These are phyloP conservation scores for Lycium ferocissimum DNA, from an alignment of 257 asterid species.

Conservation along the genomic window DNA sequence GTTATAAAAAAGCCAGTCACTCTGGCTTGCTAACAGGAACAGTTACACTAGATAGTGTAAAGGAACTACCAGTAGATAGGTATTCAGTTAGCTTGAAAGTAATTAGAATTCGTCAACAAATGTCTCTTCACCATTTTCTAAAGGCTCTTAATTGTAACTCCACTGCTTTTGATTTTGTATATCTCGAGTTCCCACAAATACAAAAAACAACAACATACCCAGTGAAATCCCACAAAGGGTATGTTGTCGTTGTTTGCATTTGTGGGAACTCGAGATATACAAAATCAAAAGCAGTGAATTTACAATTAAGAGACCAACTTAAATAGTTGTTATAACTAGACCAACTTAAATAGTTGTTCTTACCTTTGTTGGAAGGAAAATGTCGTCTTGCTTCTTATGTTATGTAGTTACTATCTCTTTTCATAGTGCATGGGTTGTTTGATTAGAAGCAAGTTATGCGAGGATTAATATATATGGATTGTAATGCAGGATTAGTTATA, in stretches of 20 bases:
- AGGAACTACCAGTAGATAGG: not conserved
- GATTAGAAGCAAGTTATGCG: conserved; percentile 22
- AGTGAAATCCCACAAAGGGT: too few species aligned
- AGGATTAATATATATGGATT: not conserved
- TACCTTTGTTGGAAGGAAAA: conserved; percentile 21
- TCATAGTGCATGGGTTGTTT: not conserved
- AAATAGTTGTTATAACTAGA: not conserved
- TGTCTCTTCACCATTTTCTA: not conserved
- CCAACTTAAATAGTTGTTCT: not conserved
- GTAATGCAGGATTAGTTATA: not conserved
- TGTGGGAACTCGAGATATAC: not conserved
- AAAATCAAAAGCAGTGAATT: not conserved
- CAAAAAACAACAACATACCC: too few species aligned
- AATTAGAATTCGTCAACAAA: not conserved
- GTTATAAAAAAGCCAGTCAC: not conserved
- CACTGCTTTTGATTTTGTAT: not conserved
- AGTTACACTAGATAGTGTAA: not conserved
- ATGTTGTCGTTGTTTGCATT: not conserved
- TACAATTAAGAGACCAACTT: not conserved
- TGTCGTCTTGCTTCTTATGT: not conserved
- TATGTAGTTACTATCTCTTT: not conserved
- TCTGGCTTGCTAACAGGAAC: not conserved
- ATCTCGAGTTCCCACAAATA: not conserved
- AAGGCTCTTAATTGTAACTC: not conserved
- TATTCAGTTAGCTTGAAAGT: conserved; percentile 2